Evolutionary conservation across 2,329 filamentous ascomycete species (phyloP), one percentile per base, ranked within the genome.

Genomic region (Fusarium sp.): DNA sequence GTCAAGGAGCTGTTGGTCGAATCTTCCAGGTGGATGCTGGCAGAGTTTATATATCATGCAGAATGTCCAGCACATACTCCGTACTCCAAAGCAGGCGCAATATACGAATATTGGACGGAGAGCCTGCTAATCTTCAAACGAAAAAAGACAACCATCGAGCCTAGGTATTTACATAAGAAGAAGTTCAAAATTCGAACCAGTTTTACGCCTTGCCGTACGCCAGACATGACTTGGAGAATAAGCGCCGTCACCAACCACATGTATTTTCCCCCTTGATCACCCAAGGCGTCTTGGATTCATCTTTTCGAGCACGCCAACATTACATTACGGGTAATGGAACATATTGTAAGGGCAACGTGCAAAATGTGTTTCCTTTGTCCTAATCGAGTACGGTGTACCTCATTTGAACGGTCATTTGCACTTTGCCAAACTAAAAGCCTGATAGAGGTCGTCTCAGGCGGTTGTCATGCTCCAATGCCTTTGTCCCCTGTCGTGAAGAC

Each of bases 401-500:
- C 2, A 32, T 6, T 32, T 14, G 28, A 28, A 28, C 6, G 28
- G 12, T 15, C 14, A 32, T 19, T 30, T 36, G n/a, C 28, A 34
- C 17, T 52, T 9, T 26, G 26, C 32, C 24, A 42, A 53, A 28
- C 14, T 21, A 36, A n/a, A 43, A 14, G 12, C 19, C 28, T 32
- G 14, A 40, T 30, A 32, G 20, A 36, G 19, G 51, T 36, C 52
- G 46, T 61, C 38, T 48, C 65, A 56, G 65, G 56, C 40, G 60
- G 48, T 46, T 57, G 47, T 65, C 50, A 61, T 58, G 44, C 54
- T 66, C 56, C 50, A 47, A 42, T 10, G 39, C 39, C 56, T 56
- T 42, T 59, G 58, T 59, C 47, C 63, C 59, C 28, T 53, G 61
- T 60, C 59, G 50, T 48, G 65, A 61, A 61, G 60, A 58, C 60